Conservation (phyloP, 805 yeast genomes). For the Cyberlindnera subsufficiens region DNA sequence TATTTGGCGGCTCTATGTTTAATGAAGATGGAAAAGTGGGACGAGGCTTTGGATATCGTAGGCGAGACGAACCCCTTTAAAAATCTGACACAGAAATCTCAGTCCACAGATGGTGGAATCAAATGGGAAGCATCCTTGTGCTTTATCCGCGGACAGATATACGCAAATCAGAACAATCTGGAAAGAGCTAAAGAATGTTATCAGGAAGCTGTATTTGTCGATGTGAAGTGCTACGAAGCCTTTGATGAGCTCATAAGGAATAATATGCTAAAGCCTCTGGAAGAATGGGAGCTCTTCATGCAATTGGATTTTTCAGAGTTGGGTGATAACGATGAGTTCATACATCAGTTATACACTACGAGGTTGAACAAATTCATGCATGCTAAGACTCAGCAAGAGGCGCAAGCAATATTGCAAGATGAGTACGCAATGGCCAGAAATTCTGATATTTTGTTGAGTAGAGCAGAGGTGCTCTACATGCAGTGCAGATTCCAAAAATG, state of each 20-base stretch:
- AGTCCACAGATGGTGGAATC: conserved; percentile 74
- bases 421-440: conserved; percentile 69
- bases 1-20: conserved; percentile 75
- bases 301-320: conserved; percentile 63
- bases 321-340: conserved; percentile 75
- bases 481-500: conserved; percentile 81
- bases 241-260: conserved; percentile 71
- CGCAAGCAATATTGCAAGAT: conserved; percentile 58
- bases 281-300: conserved; percentile 77
- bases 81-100: conserved; percentile 29
- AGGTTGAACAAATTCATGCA: conserved; percentile 69
- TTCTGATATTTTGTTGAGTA: conserved; percentile 59
- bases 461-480: conserved; percentile 64
- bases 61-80: conserved; percentile 79
- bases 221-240: conserved; percentile 91
- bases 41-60: conserved; percentile 80
- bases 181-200: conserved; percentile 83
- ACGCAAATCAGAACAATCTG: conserved; percentile 75
- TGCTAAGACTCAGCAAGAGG: conserved; percentile 51
- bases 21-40: conserved; percentile 69
- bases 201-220: conserved; percentile 80
- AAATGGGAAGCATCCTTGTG: conserved; percentile 85
- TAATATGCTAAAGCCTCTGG: conserved; percentile 72
- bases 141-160: conserved; percentile 76
- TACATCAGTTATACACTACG: conserved; percentile 70